Evolutionary conservation across 163 green algal genomes (phyloP).

Genomic region (Trebouxia gelatinosa): DNA sequence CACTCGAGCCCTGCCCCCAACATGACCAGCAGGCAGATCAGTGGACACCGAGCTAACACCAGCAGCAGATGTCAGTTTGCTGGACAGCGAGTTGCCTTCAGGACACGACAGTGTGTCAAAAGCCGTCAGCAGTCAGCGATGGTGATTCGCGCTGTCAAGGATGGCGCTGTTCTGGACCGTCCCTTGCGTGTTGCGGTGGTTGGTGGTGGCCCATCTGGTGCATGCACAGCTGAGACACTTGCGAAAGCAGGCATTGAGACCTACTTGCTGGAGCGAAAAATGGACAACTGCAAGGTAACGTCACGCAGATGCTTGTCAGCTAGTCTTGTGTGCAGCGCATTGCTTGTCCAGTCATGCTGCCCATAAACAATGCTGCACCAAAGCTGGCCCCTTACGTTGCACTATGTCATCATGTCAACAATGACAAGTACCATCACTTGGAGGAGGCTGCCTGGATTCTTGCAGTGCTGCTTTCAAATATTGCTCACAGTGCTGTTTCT

Average conservation of each 20-base stretch:
- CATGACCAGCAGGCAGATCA: conserved; percentile 22
- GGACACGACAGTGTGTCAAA: not conserved
- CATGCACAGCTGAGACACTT: conserved; percentile 92
- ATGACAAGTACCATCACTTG: no score
- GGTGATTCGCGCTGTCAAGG: conserved; percentile 61
- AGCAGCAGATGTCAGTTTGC: conserved; percentile 9
- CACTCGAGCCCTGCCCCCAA: not conserved
- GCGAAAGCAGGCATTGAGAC: conserved; percentile 92
- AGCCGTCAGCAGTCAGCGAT: conserved; percentile 14
- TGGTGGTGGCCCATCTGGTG: conserved; percentile 91
- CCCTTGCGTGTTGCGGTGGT: conserved; percentile 91
- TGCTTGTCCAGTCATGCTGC: no score
- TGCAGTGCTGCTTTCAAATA: no score
- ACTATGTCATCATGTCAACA: no score
- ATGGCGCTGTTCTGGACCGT: conserved; percentile 77
- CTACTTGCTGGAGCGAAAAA: conserved; percentile 96
- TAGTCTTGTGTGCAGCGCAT: no score
- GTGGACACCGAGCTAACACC: conserved; percentile 12
- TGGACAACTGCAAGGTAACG: conserved; percentile 99
- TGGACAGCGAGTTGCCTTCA: conserved; percentile 2
- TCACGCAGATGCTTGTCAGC: no score
- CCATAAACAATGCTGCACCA: no score
- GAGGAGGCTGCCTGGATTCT: no score
- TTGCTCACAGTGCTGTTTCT: no score
- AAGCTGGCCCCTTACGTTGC: no score